These are phyloP conservation scores for Thelonectria rubi DNA, from an alignment of 2,329 filamentous ascomycete species.

Conservation along the genomic window DNA sequence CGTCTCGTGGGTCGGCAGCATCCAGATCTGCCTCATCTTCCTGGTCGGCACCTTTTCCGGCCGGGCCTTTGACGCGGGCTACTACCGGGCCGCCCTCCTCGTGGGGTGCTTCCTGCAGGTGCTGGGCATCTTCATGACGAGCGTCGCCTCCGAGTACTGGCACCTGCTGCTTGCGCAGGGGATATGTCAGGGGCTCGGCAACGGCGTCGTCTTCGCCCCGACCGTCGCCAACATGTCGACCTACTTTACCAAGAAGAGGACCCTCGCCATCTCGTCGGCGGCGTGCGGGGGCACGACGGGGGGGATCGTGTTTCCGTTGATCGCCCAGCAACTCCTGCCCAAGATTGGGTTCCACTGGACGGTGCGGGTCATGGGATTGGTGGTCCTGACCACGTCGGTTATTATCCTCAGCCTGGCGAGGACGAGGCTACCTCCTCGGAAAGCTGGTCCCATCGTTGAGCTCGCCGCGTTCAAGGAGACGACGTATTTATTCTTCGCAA, in stretches of 20 bases:
- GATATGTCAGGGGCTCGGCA: slow-evolving; percentile 64
- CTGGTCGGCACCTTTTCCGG: slow-evolving; percentile 54
- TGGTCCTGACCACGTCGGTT: slow-evolving; percentile 59
- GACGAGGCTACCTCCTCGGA: slow-evolving; percentile 58
- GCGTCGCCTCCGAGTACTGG: slow-evolving; percentile 54
- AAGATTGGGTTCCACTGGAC: slow-evolving; percentile 72
- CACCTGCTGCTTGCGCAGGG: slow-evolving; percentile 63
- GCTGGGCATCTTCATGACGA: slow-evolving; percentile 57
- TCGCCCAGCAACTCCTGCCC: slow-evolving; percentile 65
- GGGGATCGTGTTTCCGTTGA: slow-evolving; percentile 69
- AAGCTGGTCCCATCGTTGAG: slow-evolving; percentile 61
- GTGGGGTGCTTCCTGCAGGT: slow-evolving; percentile 54
- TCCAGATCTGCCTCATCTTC: slow-evolving; percentile 56
- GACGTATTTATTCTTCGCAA: slow-evolving; percentile 51
- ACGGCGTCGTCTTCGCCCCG: slow-evolving; percentile 63
- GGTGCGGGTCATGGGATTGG: slow-evolving; percentile 67
- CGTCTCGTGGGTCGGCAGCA: slow-evolving; percentile 60
- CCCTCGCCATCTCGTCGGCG: slow-evolving; percentile 67
- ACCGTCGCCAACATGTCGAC: slow-evolving; percentile 64
- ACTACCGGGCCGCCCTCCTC: slow-evolving; percentile 47
- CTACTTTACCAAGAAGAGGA: slow-evolving; percentile 68
- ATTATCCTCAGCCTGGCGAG: slow-evolving; percentile 54
- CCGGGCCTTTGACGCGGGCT: slow-evolving; percentile 53
- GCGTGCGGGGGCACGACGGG: slow-evolving; percentile 69
- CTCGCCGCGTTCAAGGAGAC: slow-evolving; percentile 59